Conservation (phyloP, 306 rosid species). For the Fragaria vesca region DNA sequence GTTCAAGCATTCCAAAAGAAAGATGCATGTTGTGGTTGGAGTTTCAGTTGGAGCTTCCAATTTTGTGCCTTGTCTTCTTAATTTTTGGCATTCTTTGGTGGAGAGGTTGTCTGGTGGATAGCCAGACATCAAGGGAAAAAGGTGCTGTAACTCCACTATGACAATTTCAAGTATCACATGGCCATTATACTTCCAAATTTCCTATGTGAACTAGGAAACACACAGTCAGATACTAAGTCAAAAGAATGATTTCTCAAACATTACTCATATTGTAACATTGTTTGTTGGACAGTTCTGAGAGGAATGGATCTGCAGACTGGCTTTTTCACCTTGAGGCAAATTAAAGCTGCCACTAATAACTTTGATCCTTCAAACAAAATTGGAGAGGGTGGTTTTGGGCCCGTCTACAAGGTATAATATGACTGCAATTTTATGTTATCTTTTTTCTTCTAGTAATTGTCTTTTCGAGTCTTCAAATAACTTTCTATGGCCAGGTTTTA, state of each 20-base stretch:
- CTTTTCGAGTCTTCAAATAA: background rate
- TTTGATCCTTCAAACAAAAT: conserved; percentile 49
- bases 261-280: background rate
- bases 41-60: conserved; percentile 1
- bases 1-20: conserved; percentile 7
- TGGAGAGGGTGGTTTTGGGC: conserved; percentile 80
- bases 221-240: background rate
- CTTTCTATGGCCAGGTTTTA: background rate
- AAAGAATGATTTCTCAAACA: background rate
- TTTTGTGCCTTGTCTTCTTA: conserved; percentile 9
- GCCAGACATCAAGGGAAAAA: conserved; percentile 10
- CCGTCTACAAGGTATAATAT: conserved; percentile 57
- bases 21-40: background rate
- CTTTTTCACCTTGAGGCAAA: conserved; percentile 12
- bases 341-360: conserved; percentile 50
- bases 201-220: background rate
- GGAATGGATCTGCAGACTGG: conserved; percentile 18
- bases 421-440: background rate
- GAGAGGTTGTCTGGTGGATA: background rate
- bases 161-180: background rate
- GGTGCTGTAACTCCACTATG: background rate
- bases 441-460: background rate
- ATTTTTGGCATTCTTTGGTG: conserved; percentile 11
- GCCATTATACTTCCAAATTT: background rate
- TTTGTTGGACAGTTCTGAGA: background rate